phyloP scores from a whole-genome alignment of 805 yeast genomes.

The Teunomyces panamensis region DNA sequence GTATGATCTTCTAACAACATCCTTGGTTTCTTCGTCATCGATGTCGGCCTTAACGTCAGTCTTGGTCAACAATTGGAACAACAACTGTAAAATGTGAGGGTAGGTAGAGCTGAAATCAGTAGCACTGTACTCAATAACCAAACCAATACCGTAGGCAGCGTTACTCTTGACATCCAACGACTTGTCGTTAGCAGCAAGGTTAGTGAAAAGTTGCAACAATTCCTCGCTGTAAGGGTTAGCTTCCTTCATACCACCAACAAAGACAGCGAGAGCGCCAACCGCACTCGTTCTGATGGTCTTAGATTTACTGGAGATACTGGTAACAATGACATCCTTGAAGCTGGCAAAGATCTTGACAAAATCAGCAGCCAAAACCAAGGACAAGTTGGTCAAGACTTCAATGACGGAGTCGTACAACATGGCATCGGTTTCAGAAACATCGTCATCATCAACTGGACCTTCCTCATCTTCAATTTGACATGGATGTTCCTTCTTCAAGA shows the following conservation, averaged over 20 bases:
- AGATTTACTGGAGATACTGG: slow-evolving; percentile 59
- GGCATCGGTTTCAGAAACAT: slow-evolving; percentile 49
- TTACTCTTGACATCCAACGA: slow-evolving; percentile 89
- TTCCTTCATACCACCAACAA: slow-evolving; percentile 69
- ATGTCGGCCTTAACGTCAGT: slow-evolving; percentile 53
- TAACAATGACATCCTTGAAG: slow-evolving; percentile 62
- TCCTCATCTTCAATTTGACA: slow-evolving; percentile 75
- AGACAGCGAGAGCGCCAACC: slow-evolving; percentile 89
- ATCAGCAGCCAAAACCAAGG: slow-evolving; percentile 75
- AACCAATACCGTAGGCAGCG: slow-evolving; percentile 94
- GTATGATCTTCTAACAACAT: slow-evolving; percentile 74
- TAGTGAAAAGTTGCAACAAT: slow-evolving; percentile 65
- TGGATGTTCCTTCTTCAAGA: slow-evolving; percentile 79
- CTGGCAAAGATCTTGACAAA: slow-evolving; percentile 70
- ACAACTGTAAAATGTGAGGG: slow-evolving; percentile 67
- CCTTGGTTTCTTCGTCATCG: slow-evolving; percentile 70
- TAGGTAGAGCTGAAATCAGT: slow-evolving; percentile 63
- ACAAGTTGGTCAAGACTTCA: slow-evolving; percentile 77
- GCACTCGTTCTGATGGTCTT: slow-evolving; percentile 69
- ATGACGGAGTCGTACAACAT: slow-evolving; percentile 79
- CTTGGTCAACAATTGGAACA: slow-evolving; percentile 77
- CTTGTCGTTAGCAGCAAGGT: slow-evolving; percentile 68
- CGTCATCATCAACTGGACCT: slow-evolving; percentile 59
- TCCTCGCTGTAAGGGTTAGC: slow-evolving; percentile 66
- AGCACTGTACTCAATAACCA: slow-evolving; percentile 54